Base-by-base conservation (phyloP, 202 grass and related monocot genomes). In the Panicum hallii region DNA sequence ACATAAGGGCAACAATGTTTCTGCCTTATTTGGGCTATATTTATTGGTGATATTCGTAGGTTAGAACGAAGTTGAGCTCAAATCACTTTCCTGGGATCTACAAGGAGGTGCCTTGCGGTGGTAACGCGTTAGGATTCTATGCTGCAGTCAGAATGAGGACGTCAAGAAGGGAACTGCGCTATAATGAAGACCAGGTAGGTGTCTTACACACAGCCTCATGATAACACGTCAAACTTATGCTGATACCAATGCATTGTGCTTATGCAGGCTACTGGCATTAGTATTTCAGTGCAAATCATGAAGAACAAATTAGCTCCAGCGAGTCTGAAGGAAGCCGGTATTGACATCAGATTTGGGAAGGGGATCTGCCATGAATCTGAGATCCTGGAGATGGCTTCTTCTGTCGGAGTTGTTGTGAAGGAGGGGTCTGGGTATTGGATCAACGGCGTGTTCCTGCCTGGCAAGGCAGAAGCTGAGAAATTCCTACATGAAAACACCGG, bases 281-380 rank as follows among this genome's bases (percentile, higher is more conserved):
- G 79, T 57, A 87, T 99, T 91, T 79, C 84, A 36, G 91, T 99
- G 66, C 90, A 94, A 73, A 76, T 96, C 79, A 84, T 91, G 70
- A 94, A 99, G 79, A 99, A 99, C 73, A 99, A 96, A 85, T 72
- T 99, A 73, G 88, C 90, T 81, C 93, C 97, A 63, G 91, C 78
- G 8, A 36, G 12, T 57, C 84, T 94, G 75, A 96, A 89, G 90
- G 91, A 96, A 91, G 90, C 97, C 63, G 76, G 75, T 49, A 82
- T 99, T 12, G 82, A 92, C 63, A 89, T 99, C 41, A 70, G 64
- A 90, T 99, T 99, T 86, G 97, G 97, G 9, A 92, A 73, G 50
- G 93, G 97, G 53, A 91, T 97, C 66, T 83, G 84, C 45, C 79
- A 82, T 28, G 97, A 93, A 86, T 86, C 84, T 11, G 97, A 99